Evolutionary conservation across 768 basidiomycete species (phyloP).

Genomic region (Agaricus blazei): DNA sequence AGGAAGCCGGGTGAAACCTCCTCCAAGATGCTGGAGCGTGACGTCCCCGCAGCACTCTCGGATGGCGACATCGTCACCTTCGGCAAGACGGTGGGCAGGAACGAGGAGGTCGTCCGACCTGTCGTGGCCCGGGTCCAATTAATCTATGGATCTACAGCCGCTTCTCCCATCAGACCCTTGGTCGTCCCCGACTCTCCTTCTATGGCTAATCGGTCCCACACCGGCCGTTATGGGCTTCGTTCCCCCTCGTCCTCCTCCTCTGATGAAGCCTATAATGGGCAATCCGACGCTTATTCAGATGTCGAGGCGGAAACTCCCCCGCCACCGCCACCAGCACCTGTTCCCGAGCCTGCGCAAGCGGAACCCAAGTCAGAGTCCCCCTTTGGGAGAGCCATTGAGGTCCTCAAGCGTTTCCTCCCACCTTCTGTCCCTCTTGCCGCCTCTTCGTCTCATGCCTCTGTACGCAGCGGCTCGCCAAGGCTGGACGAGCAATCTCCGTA

Average conservation of each 20-base stretch:
- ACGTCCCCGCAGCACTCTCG: slow-evolving; percentile 49
- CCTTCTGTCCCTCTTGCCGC: slow-evolving; percentile 16
- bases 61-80: slow-evolving; percentile 74
- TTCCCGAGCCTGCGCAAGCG: slow-evolving; percentile 15
- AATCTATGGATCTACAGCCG: slow-evolving; percentile 25
- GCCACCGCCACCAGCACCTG: slow-evolving; percentile 14
- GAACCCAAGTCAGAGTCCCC: slow-evolving; percentile 1
- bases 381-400: slow-evolving; percentile 25
- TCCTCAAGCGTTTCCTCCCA: slow-evolving; percentile 26
- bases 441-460: background rate
- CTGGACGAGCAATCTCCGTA: background rate
- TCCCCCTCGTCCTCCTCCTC: slow-evolving; percentile 41
- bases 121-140: slow-evolving; percentile 59
- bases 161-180: slow-evolving; percentile 22
- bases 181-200: slow-evolving; percentile 22
- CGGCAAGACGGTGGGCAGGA: slow-evolving; percentile 68
- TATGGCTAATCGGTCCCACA: slow-evolving; percentile 22
- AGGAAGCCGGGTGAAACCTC: slow-evolving; percentile 45
- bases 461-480: background rate
- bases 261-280: slow-evolving; percentile 28
- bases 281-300: slow-evolving; percentile 42
- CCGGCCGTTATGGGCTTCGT: slow-evolving; percentile 64
- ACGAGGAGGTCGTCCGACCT: slow-evolving; percentile 56
- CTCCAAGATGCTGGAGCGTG: slow-evolving; percentile 46
- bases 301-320: slow-evolving; percentile 45